A percentile compares a stretch with the other conserved stretches of the same genome.
phyloP scores from a whole-genome alignment of 139 green algal species.

The Asterochloris sp. region DNA sequence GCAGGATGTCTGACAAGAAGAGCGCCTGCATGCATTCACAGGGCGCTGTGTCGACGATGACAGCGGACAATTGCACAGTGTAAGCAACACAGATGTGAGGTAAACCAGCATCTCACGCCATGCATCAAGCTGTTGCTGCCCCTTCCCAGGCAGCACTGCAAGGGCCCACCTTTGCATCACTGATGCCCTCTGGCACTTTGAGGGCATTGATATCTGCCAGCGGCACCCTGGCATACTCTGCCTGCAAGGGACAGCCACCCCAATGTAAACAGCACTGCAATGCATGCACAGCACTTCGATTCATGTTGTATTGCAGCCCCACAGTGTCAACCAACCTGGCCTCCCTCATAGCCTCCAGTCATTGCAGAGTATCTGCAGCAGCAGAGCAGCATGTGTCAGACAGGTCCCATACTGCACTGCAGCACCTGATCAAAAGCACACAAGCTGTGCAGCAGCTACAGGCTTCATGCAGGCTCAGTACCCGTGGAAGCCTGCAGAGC shows the following conservation, averaged over 20 bases:
- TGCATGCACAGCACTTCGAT: no score
- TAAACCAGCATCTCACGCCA: no score
- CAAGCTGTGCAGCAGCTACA: no score
- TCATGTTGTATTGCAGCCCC: no score
- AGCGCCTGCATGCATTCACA: constrained; percentile 22
- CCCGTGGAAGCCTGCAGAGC: constrained; percentile 33
- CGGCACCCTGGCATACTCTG: constrained; percentile 64
- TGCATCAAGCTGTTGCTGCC: no score
- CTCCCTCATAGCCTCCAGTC: constrained; percentile 61
- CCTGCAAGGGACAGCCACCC: constrained; percentile 31
- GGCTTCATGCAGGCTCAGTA: neutral
- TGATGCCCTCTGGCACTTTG: neutral
- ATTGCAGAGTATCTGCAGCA: constrained; percentile 15
- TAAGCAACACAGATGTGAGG: no score
- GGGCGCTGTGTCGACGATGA: neutral
- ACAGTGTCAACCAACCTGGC: neutral
- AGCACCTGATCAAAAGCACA: no score
- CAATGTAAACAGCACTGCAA: no score
- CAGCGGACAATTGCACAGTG: no score
- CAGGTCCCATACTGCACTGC: no score
- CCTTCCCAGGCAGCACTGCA: neutral
- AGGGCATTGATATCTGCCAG: no score
- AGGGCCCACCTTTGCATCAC: neutral
- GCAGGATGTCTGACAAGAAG: constrained; percentile 72
- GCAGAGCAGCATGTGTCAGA: no score